Percentiles rank a stretch among this genome's conserved stretches.
Evolutionary conservation across 164 flowering plant genomes (phyloP).

Genomic region (Tetracentron sinense): DNA sequence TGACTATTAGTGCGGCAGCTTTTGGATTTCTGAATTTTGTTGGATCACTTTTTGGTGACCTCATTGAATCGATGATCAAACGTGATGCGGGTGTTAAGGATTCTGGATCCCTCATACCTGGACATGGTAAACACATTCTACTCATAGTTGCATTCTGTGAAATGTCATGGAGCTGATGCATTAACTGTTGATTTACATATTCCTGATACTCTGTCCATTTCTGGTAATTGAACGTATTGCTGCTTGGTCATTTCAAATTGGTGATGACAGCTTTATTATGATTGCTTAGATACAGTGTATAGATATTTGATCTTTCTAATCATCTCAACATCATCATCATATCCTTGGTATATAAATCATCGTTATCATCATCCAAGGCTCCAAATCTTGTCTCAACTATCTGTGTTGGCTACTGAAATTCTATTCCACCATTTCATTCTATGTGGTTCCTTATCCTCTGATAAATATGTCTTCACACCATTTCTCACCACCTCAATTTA

Average conservation of each 20-base stretch:
- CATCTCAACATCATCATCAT: too few relatives aligned
- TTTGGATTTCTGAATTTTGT: slow-evolving; percentile 79
- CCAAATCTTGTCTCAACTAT: too few relatives aligned
- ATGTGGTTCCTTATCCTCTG: too few relatives aligned
- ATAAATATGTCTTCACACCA: too few relatives aligned
- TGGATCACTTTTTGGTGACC: slow-evolving; percentile 96
- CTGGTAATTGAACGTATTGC: neutral
- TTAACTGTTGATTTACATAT: neutral
- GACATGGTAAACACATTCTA: slow-evolving; percentile 67
- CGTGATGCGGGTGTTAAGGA: slow-evolving; percentile 99
- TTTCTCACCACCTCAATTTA: too few relatives aligned
- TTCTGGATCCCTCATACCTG: slow-evolving; percentile 93
- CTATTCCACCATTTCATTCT: too few relatives aligned
- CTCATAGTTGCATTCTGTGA: neutral
- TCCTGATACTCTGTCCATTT: neutral
- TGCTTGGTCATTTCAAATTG: neutral
- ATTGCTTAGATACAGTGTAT: neutral
- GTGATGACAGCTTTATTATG: neutral
- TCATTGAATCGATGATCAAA: slow-evolving; percentile 92
- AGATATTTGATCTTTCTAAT: neutral
- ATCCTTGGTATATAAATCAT: neutral
- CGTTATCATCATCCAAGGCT: neutral
- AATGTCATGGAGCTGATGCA: neutral
- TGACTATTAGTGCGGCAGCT: slow-evolving; percentile 56
- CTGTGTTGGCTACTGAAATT: neutral